Conservation (phyloP, 164 flowering plant genomes). For the Chimonanthus praecox region DNA sequence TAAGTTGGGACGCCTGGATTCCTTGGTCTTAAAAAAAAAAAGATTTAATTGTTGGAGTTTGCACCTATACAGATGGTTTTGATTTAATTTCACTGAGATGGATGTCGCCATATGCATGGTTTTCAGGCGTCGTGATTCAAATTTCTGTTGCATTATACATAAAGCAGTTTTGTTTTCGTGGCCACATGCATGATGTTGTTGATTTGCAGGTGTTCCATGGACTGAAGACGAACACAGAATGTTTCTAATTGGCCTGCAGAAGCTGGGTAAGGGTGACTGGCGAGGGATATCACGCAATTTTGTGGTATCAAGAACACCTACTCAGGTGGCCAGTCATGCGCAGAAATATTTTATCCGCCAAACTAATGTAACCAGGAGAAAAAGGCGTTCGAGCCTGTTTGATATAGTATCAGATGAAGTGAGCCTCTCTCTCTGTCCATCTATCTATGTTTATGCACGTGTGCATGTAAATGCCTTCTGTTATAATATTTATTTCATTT, state of each 20-base stretch:
- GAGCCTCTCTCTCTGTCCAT: conserved; percentile 15
- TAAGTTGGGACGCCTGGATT: no score
- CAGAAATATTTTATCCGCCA: conserved; percentile 88
- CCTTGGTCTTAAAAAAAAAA: no score
- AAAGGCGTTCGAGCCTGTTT: conserved; percentile 83
- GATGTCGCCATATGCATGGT: background rate
- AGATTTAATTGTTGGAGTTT: no score
- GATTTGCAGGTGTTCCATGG: conserved; percentile 71
- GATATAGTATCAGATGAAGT: conserved; percentile 82
- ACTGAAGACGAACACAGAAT: conserved; percentile 91
- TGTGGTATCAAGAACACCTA: conserved; percentile 81
- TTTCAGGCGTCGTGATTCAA: background rate
- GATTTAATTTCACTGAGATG: background rate
- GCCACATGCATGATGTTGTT: background rate
- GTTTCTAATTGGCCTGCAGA: conserved; percentile 81
- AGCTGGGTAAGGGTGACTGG: conserved; percentile 97
- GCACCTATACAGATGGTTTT: no score
- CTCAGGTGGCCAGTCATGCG: conserved; percentile 94
- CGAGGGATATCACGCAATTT: conserved; percentile 87
- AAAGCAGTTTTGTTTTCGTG: background rate
- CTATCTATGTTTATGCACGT: background rate
- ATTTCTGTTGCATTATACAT: background rate
- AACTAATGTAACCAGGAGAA: conserved; percentile 64
- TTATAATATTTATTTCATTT: background rate
- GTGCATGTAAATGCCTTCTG: background rate